These are phyloP conservation scores for Chenopodium berlandieri DNA, from an alignment of 148 eudicot genomes.

Conservation along the genomic window DNA sequence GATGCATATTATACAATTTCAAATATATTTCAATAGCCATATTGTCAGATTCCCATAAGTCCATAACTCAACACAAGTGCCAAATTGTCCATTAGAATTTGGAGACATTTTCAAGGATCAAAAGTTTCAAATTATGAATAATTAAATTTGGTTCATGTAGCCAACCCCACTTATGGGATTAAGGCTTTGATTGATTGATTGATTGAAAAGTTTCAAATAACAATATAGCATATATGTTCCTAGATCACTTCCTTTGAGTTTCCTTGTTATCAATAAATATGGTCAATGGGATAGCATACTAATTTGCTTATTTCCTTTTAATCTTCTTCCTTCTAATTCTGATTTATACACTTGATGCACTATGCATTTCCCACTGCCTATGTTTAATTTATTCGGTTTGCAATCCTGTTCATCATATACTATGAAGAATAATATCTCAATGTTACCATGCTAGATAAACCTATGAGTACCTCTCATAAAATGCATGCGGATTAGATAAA, in stretches of 20 bases:
- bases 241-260: neutral
- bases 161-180: no score
- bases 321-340: no score
- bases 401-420: neutral
- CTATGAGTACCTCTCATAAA: constrained; percentile 3
- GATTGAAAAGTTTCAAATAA: neutral
- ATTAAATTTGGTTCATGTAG: no score
- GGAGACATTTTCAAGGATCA: neutral
- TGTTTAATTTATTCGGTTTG: no score
- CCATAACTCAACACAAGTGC: neutral
- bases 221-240: neutral
- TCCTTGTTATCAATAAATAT: no score
- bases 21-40: neutral
- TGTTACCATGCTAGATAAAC: neutral
- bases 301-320: no score
- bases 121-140: neutral
- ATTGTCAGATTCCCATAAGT: neutral
- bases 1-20: neutral
- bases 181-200: no score
- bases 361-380: no score
- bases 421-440: neutral
- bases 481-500: constrained; percentile 18
- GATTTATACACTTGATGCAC: no score
- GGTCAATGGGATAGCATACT: no score
- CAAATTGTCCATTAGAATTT: neutral